Conservation (phyloP, 2,329 filamentous ascomycete species). For the Penicillium italicum region DNA sequence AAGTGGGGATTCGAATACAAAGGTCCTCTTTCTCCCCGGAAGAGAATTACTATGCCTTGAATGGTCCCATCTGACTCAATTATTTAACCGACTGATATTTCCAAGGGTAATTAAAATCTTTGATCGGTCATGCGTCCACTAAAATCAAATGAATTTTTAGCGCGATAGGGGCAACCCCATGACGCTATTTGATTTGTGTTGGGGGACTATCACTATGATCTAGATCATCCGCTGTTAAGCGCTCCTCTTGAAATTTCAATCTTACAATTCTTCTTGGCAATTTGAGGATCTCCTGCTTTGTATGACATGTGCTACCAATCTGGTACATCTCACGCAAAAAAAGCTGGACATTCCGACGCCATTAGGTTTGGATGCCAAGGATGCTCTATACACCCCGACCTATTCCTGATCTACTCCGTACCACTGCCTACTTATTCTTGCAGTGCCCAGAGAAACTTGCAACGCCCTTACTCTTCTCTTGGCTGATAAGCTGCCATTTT, state of each 20-base stretch:
- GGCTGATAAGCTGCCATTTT: not conserved
- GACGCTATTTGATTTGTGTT: slow-evolving; percentile 8
- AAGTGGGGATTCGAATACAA: not conserved
- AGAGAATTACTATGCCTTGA: not conserved
- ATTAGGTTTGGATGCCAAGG: not conserved
- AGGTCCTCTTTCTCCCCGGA: not conserved
- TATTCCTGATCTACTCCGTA: not conserved
- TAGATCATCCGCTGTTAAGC: no score
- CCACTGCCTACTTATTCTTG: not conserved
- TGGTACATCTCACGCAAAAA: not conserved
- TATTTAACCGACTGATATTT: not conserved
- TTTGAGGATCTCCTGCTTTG: slow-evolving; percentile 15
- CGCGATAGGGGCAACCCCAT: not conserved
- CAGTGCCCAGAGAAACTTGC: not conserved
- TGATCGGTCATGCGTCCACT: slow-evolving; percentile 18
- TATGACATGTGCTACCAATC: slow-evolving; percentile 12
- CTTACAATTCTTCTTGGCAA: slow-evolving; percentile 10
- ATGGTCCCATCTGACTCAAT: not conserved
- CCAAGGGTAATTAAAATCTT: not conserved
- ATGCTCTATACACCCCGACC: not conserved
- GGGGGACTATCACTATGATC: not conserved
- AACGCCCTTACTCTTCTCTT: not conserved
- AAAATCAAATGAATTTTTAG: not conserved
- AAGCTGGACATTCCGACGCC: not conserved
- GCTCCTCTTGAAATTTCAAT: no score